Evolutionary conservation across 768 basidiomycete genomes (phyloP).

Genomic region (Fomitopsis pulvina): DNA sequence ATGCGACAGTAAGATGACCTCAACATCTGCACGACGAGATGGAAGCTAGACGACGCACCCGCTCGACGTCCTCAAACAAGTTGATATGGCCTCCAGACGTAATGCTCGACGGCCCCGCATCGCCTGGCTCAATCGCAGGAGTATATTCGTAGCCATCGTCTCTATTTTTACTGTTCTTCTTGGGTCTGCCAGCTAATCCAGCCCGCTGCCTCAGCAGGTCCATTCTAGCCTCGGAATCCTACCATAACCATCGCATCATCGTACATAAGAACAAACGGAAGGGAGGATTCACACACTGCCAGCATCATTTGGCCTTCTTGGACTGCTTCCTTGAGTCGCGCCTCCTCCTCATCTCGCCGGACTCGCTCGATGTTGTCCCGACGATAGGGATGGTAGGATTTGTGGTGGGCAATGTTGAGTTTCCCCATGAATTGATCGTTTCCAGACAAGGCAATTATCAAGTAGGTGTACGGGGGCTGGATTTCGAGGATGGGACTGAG

Average conservation of each 20-base stretch:
- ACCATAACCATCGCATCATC: constrained; percentile 3
- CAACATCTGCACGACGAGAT: constrained; percentile 4
- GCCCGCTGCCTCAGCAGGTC: constrained; percentile 56
- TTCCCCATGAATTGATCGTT: constrained; percentile 56
- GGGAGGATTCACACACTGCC: constrained; percentile 41
- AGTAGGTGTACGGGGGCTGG: too few species aligned
- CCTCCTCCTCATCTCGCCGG: constrained; percentile 77
- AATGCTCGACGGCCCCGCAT: constrained; percentile 29
- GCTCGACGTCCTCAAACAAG: constrained; percentile 77
- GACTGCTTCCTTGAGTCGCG: constrained; percentile 52
- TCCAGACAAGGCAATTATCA: too few species aligned
- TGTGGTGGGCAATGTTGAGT: constrained; percentile 86
- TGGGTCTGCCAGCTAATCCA: constrained; percentile 28
- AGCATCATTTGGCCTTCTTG: constrained; percentile 69
- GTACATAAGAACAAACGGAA: constrained; percentile 4
- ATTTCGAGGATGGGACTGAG: too few species aligned
- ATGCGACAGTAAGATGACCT: neutral
- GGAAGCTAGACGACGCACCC: constrained; percentile 32
- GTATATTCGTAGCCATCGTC: constrained; percentile 31
- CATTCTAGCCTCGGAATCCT: constrained; percentile 82
- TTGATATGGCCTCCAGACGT: constrained; percentile 70
- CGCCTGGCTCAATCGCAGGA: constrained; percentile 2
- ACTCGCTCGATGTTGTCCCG: constrained; percentile 82
- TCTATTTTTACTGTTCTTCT: constrained; percentile 1
- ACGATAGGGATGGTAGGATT: constrained; percentile 84